Conservation (phyloP, 208 protist genomes). For the Acanthamoeba royreba region DNA sequence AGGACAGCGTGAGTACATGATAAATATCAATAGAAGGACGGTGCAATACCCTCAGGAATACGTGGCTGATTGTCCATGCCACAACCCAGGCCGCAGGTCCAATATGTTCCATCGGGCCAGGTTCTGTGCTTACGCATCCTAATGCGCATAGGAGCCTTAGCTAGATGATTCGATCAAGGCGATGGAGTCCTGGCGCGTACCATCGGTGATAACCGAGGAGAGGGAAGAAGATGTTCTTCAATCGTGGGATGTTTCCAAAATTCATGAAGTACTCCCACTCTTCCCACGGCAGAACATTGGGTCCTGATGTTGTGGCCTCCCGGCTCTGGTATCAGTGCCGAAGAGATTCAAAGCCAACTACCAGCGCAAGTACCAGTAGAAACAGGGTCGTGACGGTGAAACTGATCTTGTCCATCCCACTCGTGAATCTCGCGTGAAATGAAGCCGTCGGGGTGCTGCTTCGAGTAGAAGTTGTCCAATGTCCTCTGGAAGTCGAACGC, state of each 20-base stretch:
- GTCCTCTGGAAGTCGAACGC: conserved; percentile 29
- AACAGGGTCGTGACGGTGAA: not conserved
- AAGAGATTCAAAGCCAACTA: not conserved
- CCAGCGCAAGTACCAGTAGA: not conserved
- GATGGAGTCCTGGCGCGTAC: too few species aligned
- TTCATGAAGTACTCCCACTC: conserved; percentile 34
- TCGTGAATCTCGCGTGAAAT: not conserved
- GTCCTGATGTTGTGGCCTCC: not conserved
- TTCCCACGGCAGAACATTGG: conserved; percentile 17
- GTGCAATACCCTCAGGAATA: not conserved
- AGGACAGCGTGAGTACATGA: not conserved
- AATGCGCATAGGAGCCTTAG: not conserved
- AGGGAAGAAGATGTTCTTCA: conserved; percentile 17
- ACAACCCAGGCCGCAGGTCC: conserved; percentile 21
- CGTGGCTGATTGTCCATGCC: conserved; percentile 36
- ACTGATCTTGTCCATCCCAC: conserved; percentile 14
- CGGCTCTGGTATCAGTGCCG: not conserved
- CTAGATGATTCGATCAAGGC: not conserved
- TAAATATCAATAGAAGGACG: not conserved
- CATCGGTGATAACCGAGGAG: too few species aligned
- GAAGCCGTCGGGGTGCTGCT: conserved; percentile 38
- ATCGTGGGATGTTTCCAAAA: not conserved
- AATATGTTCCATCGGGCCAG: conserved; percentile 18
- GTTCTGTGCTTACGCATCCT: conserved; percentile 36
- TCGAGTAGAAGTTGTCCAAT: conserved; percentile 38